These are phyloP conservation scores for Phytophthora sp. DNA, from an alignment of 352 stramenopile species.

Conservation along the genomic window DNA sequence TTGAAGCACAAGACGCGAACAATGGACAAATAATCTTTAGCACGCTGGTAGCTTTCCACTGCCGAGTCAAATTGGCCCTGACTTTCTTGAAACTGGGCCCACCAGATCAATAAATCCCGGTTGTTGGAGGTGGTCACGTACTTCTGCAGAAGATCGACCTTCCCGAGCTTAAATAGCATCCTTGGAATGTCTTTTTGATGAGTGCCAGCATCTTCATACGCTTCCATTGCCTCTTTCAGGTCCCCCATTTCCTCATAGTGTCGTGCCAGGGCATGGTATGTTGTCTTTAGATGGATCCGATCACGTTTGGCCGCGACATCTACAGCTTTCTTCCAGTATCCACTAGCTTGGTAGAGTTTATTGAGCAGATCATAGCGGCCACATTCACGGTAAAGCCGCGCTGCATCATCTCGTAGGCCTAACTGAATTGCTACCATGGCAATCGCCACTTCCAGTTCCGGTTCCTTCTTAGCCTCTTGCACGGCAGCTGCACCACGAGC, in stretches of 20 bases:
- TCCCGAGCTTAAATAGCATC: constrained; percentile 92
- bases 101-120: constrained; percentile 91
- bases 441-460: constrained; percentile 83
- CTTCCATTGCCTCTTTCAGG: constrained; percentile 90
- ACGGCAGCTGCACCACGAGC: constrained; percentile 90
- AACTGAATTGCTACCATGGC: constrained; percentile 94
- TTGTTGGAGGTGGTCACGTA: constrained; percentile 92
- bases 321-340: constrained; percentile 92
- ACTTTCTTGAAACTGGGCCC: constrained; percentile 93
- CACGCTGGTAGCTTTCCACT: constrained; percentile 88
- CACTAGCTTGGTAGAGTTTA: constrained; percentile 89
- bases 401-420: constrained; percentile 91
- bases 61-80: constrained; percentile 88
- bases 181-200: constrained; percentile 91
- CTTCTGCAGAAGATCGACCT: constrained; percentile 90
- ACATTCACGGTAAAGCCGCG: constrained; percentile 91
- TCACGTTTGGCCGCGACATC: constrained; percentile 89
- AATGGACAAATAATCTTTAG: constrained; percentile 89
- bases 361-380: constrained; percentile 93
- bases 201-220: constrained; percentile 92
- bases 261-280: constrained; percentile 88
- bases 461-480: constrained; percentile 67
- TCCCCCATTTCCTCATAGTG: constrained; percentile 91
- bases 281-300: constrained; percentile 92
- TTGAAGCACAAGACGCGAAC: constrained; percentile 93